phyloP scores from a whole-genome alignment of 1,284 basidiomycete genomes.

The Trichosporon sp. region DNA sequence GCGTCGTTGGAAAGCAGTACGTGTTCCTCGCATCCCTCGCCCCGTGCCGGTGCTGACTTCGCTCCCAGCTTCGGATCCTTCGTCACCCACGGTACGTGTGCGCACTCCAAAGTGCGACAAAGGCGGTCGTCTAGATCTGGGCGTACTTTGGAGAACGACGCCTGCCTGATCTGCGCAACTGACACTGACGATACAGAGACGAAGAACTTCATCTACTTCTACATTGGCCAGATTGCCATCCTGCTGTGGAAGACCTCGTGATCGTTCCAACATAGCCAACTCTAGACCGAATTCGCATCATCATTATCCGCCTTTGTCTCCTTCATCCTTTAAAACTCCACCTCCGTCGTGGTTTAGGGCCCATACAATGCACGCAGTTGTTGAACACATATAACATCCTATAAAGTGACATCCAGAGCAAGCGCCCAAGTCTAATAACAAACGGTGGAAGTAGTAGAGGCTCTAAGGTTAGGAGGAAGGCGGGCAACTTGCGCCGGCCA shows the following conservation, averaged over 20 bases:
- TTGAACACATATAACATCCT: constrained; percentile 5
- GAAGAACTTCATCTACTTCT: constrained; percentile 96
- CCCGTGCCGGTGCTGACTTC: constrained; percentile 7
- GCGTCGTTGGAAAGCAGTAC: constrained; percentile 81
- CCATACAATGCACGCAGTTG: neutral
- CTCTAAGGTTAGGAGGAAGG: neutral
- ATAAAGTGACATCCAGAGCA: neutral
- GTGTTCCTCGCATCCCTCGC: constrained; percentile 9
- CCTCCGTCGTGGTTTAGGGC: neutral
- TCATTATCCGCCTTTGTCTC: neutral
- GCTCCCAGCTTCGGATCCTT: constrained; percentile 74
- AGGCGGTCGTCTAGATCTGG: neutral
- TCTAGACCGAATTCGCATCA: neutral
- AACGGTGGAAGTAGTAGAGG: neutral
- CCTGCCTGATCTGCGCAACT: neutral
- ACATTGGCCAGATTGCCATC: constrained; percentile 80
- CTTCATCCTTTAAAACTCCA: neutral
- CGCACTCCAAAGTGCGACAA: neutral
- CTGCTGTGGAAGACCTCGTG: constrained; percentile 87
- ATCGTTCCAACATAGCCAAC: neutral
- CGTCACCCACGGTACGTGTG: constrained; percentile 82
- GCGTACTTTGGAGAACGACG: neutral
- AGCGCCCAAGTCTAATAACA: neutral
- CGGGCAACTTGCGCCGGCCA: neutral
- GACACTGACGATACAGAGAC: constrained; percentile 61